Conservation (phyloP, 192 early-diverging fungal genomes). For the Glomus cerebriforme region DNA sequence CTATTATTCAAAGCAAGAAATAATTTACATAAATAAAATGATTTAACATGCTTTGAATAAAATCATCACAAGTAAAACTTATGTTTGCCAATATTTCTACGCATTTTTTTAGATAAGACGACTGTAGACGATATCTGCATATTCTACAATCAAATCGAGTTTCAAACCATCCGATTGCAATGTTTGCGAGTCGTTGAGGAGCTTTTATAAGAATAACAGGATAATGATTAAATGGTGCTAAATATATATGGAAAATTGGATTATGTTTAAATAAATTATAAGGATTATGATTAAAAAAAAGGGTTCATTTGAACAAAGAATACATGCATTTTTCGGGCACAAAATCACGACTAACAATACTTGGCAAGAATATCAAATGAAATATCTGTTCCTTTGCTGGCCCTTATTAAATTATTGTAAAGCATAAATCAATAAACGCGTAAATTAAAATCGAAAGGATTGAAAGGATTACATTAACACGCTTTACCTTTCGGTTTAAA, state of each 20-base stretch:
- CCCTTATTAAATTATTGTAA: not conserved
- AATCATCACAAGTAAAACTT: not conserved
- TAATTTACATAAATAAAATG: not conserved
- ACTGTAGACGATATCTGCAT: constrained; percentile 11
- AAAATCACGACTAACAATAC: no score
- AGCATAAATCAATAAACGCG: not conserved
- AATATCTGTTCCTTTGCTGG: not conserved
- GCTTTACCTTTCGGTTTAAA: not conserved
- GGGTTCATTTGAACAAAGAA: not conserved
- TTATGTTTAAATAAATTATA: not conserved
- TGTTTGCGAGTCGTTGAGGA: not conserved
- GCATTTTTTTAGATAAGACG: not conserved
- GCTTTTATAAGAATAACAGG: constrained; percentile 19
- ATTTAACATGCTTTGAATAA: not conserved
- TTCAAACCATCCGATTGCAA: constrained; percentile 15
- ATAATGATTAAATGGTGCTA: constrained; percentile 3
- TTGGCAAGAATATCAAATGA: constrained; percentile 5
- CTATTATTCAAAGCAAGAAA: not conserved
- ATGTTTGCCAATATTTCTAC: not conserved
- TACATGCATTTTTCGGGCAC: not conserved
- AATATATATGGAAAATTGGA: not conserved
- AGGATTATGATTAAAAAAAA: not conserved
- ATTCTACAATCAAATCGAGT: constrained; percentile 17
- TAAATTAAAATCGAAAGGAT: not conserved
- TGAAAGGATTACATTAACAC: not conserved